Conservation (phyloP, 306 rosid species). For the Rubus parviflorus region DNA sequence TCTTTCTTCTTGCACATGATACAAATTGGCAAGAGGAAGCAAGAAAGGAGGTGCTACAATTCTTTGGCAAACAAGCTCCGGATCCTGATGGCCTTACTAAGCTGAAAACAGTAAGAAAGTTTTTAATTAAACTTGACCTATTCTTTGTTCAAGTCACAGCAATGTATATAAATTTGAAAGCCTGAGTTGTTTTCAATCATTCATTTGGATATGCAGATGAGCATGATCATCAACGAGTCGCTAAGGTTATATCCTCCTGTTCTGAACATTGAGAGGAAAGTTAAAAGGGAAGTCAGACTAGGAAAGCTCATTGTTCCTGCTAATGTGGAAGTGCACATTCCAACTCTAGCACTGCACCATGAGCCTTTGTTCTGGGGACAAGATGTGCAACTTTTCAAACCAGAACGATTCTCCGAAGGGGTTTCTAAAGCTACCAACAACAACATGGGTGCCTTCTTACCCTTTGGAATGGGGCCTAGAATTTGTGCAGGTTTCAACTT, state of each 20-base stretch:
- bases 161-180: background rate
- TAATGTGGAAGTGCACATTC: slow-evolving; percentile 1
- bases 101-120: slow-evolving; percentile 25
- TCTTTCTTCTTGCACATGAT: slow-evolving; percentile 27
- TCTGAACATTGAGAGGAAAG: background rate
- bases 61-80: slow-evolving; percentile 22
- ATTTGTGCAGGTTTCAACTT: slow-evolving; percentile 30
- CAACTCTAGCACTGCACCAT: slow-evolving; percentile 21
- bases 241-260: slow-evolving; percentile 31
- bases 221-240: slow-evolving; percentile 29
- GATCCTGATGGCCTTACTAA: slow-evolving; percentile 18
- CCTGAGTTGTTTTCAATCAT: background rate
- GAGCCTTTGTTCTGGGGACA: slow-evolving; percentile 30
- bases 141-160: background rate
- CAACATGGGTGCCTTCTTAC: slow-evolving; percentile 19
- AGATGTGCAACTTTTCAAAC: slow-evolving; percentile 31
- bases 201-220: slow-evolving; percentile 8
- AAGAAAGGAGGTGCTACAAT: slow-evolving; percentile 27
- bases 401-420: slow-evolving; percentile 30
- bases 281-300: slow-evolving; percentile 17
- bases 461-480: slow-evolving; percentile 30
- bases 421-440: slow-evolving; percentile 23
- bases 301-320: slow-evolving; percentile 25
- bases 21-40: slow-evolving; percentile 36
- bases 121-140: background rate